A percentile compares a stretch with the other conserved stretches of the same genome.
Conservation (phyloP, 2,329 filamentous ascomycete species). For the Fusarium praegraminearum region DNA sequence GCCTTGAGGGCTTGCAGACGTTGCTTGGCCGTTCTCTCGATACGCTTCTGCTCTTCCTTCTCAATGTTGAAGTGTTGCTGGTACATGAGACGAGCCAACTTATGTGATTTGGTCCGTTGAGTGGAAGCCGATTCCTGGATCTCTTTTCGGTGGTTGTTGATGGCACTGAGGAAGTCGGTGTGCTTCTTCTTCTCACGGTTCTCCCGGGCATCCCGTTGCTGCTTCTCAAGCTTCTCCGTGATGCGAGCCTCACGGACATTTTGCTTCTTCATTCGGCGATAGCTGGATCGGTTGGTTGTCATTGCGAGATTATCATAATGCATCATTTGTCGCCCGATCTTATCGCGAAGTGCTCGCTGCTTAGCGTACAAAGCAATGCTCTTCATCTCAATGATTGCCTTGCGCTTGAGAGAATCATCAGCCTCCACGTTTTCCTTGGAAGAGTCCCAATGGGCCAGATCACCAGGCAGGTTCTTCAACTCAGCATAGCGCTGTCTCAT, state of each 20-base stretch:
- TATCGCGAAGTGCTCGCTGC: constrained; percentile 86
- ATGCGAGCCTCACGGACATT: constrained; percentile 94
- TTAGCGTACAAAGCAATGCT: constrained; percentile 88
- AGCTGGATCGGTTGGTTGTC: constrained; percentile 92
- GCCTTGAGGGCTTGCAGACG: constrained; percentile 99
- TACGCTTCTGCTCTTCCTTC: constrained; percentile 98
- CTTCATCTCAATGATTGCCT: constrained; percentile 96
- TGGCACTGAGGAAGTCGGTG: constrained; percentile 87
- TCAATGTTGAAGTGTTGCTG: constrained; percentile 95
- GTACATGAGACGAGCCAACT: constrained; percentile 90
- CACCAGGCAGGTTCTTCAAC: constrained; percentile 84
- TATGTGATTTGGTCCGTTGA: constrained; percentile 81
- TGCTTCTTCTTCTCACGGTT: constrained; percentile 98
- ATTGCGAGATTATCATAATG: constrained; percentile 96
- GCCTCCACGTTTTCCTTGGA: constrained; percentile 74
- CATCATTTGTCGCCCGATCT: constrained; percentile 91
- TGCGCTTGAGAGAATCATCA: constrained; percentile 86
- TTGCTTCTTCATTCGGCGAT: constrained; percentile 97
- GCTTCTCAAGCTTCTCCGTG: constrained; percentile 98
- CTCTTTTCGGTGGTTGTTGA: constrained; percentile 84
- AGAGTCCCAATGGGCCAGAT: constrained; percentile 88
- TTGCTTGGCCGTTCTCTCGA: constrained; percentile 97
- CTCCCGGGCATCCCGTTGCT: constrained; percentile 95
- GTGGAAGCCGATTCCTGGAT: constrained; percentile 74
- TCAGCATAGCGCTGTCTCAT: constrained; percentile 88